Base-by-base conservation (phyloP, 2,329 filamentous ascomycete genomes). In the Apiospora rasikravindrae region DNA sequence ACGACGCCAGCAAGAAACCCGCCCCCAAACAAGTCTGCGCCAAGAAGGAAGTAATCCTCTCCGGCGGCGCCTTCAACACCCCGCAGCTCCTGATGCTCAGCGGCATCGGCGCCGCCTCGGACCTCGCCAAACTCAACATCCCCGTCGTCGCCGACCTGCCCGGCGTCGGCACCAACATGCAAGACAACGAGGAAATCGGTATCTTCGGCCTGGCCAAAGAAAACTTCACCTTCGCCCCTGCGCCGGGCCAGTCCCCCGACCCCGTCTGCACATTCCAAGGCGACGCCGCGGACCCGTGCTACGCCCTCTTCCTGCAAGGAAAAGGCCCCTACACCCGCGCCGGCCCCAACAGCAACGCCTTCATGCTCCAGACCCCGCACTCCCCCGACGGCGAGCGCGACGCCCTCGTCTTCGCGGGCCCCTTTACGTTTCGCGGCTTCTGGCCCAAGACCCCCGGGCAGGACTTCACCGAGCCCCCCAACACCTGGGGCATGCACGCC, bases 401-500 rank as follows among this genome's bases (percentile, higher is more conserved):
- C 70, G 44, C 76, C 29, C 72, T 74, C 47, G 22, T 75, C 19
- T 73, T 73, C n/a, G 75, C 74, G 4, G 68, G 70, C 6, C 74
- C 75, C 11, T 75, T 71, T 11, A 71, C 70, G 42, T 75, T 75
- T 69, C 61, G 72, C 69, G 74, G 73, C 33, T 76, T 75, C 69
- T 73, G 69, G 67, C 75, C 74, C 2, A 73, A 72, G 6, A 76
- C 75, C 4, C 57, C 69, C 22, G 67, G 44, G 29, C 64, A 73
- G 57, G n/a, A 51, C 66, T 66, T 49, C 1, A 53, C 74, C 14
- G 78, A 81, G 22, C 77, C 77, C 61, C 69, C 74, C 24, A 73
- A 76, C 71, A 76, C 79, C 2, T 82, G 81, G 73, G 80, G 80
- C 68, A 78, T 82, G 40, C 78, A 77, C 74, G 80, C 82, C 77